A percentile compares a stretch with the other conserved stretches of the same genome.
These are phyloP conservation scores for Rosellinia necatrix DNA, from an alignment of 2,329 filamentous ascomycete species.

Conservation along the genomic window DNA sequence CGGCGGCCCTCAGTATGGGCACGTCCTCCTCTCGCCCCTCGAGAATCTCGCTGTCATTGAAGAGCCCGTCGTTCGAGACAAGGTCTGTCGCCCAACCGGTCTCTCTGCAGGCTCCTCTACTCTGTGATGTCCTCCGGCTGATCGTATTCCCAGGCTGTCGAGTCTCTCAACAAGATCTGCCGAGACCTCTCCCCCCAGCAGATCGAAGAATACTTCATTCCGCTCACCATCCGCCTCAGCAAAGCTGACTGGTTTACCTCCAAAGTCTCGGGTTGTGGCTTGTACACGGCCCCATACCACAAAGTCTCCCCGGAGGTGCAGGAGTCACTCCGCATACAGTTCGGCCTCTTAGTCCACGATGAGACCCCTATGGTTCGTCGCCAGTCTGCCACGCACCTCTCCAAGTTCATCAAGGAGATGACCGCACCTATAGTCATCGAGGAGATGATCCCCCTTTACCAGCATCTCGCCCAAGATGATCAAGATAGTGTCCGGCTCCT, in stretches of 20 bases:
- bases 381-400: constrained; percentile 93
- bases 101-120: constrained; percentile 16
- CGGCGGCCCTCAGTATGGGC: constrained; percentile 88
- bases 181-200: constrained; percentile 86
- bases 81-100: constrained; percentile 66
- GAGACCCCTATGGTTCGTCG: constrained; percentile 99
- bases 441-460: constrained; percentile 98
- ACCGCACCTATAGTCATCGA: constrained; percentile 87
- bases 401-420: constrained; percentile 98
- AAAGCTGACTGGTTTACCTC: constrained; percentile 99
- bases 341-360: constrained; percentile 91
- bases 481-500: constrained; percentile 96
- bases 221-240: constrained; percentile 90
- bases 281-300: constrained; percentile 91
- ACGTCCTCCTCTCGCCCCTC: constrained; percentile 93
- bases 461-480: constrained; percentile 93
- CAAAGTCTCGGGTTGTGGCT: constrained; percentile 95
- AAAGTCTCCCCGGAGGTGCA: constrained; percentile 88
- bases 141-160: constrained; percentile 73
- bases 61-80: constrained; percentile 95
- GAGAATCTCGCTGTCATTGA: constrained; percentile 99
- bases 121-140: constrained; percentile 6
- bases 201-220: constrained; percentile 97
- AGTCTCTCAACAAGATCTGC: constrained; percentile 99
- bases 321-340: constrained; percentile 89